Conservation (phyloP, 495 filamentous ascomycete genomes). For the Hypoxylon fuscum region DNA sequence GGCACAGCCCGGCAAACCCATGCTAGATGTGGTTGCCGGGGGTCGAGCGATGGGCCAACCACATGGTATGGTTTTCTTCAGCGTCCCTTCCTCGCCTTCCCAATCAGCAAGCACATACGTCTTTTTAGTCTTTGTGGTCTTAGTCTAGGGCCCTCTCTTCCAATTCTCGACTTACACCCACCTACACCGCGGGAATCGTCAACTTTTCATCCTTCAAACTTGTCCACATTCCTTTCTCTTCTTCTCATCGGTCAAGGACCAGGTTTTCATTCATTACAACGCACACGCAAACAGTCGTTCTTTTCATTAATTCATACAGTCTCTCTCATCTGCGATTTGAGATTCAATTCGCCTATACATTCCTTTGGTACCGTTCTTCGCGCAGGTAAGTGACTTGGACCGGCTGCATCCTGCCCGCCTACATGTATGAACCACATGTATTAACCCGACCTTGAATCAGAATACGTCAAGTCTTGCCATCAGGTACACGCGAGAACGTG, state of each 20-base stretch:
- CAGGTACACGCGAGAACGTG: neutral
- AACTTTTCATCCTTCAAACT: too few species aligned
- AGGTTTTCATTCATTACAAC: conserved; percentile 23
- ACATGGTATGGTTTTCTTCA: conserved; percentile 3
- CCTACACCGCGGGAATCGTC: conserved; percentile 6
- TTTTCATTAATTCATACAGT: conserved; percentile 6
- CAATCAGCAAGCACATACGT: neutral
- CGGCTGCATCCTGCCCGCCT: conserved; percentile 8
- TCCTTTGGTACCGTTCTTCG: conserved; percentile 9
- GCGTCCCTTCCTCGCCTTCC: conserved; percentile 32
- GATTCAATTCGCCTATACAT: conserved; percentile 7
- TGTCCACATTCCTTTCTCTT: conserved; percentile 17
- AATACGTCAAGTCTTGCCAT: conserved; percentile 8
- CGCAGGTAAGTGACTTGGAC: conserved; percentile 12
- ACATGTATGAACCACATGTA: too few species aligned
- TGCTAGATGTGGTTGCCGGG: conserved; percentile 9
- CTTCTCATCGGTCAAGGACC: conserved; percentile 20
- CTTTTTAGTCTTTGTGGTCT: neutral
- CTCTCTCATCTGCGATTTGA: conserved; percentile 12
- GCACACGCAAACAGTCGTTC: conserved; percentile 7
- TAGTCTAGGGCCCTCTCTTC: neutral
- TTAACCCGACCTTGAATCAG: conserved; percentile 14
- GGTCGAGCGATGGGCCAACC: conserved; percentile 7
- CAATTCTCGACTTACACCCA: neutral
- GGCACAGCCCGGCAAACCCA: conserved; percentile 30